A percentile compares a stretch with the other conserved stretches of the same genome.
Evolutionary conservation across 106 monocot species (phyloP).

Genomic region (Phalaenopsis equestris): DNA sequence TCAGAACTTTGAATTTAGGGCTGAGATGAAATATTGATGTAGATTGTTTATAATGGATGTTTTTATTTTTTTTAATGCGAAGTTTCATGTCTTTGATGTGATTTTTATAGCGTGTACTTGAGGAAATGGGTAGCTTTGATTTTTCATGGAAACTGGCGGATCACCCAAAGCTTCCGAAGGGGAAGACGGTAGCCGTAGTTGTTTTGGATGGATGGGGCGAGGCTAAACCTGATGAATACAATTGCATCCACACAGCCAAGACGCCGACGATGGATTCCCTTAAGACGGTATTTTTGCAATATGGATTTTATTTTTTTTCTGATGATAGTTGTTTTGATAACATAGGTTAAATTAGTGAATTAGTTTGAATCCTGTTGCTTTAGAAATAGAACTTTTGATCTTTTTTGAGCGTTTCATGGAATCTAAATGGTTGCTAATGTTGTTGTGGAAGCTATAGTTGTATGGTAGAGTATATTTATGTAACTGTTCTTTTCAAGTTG

Average conservation of each 20-base stretch:
- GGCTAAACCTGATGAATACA: conserved; percentile 56
- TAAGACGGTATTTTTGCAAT: conserved; percentile 30
- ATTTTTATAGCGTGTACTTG: neutral
- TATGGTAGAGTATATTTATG: neutral
- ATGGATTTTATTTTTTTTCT: neutral
- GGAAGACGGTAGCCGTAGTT: conserved; percentile 50
- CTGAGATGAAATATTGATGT: neutral
- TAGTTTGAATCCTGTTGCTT: neutral
- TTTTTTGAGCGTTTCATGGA: neutral
- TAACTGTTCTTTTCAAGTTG: neutral
- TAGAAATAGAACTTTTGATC: neutral
- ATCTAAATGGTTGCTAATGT: neutral
- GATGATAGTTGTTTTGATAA: neutral
- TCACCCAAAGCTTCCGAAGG: conserved; percentile 63
- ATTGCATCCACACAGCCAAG: conserved; percentile 61
- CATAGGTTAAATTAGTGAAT: neutral
- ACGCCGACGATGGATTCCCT: conserved; percentile 78
- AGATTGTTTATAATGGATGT: neutral
- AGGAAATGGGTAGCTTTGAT: conserved; percentile 36
- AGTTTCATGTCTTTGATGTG: neutral
- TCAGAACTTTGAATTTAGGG: neutral
- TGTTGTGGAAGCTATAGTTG: conserved; percentile 1
- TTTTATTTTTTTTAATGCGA: neutral
- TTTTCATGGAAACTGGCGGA: conserved; percentile 55
- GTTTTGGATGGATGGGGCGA: conserved; percentile 81